Evolutionary conservation across 306 rosid genomes (phyloP), one percentile per base, ranked within the genome.

Genomic region (Quillaja saponaria): DNA sequence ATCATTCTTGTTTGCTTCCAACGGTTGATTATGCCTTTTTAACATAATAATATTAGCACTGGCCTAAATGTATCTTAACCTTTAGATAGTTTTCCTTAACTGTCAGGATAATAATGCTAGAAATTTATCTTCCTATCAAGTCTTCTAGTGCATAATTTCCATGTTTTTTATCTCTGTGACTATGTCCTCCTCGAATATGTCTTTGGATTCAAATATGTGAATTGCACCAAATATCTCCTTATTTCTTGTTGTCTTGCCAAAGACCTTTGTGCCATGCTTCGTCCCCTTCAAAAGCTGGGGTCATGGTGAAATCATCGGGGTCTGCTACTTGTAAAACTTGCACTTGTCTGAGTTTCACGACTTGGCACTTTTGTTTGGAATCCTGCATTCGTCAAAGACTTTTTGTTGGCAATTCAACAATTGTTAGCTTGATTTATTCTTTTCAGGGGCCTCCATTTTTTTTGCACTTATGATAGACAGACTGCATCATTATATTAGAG

Each of bases 391-490:
- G 61, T 11, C 13, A 16, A 3, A 56, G 55, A 71, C 41, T 37
- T 60, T 67, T 60, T 67, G 70, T 31, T 59, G 45, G 55, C 39
- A 41, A 19, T 41, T 46, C 48, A 65, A 44, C 50, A 49, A 33
- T 49, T 34, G n/a, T 71, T 66, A 63, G 63, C 17, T 14, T 66
- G 54, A 60, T 39, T 51, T 62, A 61, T 71, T 63, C 65, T 20
- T 77, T 84, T 77, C 94, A 92, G 99, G 91, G 48, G 71, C 82
- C 55, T 76, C 71, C 44, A 80, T 89, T 14, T 89, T 89, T 68
- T 91, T 94, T 52, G 91, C 75, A 13, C 87, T 87, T 40, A 87
- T 94, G 91, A 77, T 89, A 49, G 99, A 94, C 73, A 81, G 97
- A 66, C 81, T 79, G 20, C 99, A 94, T 48, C 97, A 89, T 76